These are phyloP conservation scores for Candida quercuum DNA, from an alignment of 805 yeast species.

Conservation along the genomic window DNA sequence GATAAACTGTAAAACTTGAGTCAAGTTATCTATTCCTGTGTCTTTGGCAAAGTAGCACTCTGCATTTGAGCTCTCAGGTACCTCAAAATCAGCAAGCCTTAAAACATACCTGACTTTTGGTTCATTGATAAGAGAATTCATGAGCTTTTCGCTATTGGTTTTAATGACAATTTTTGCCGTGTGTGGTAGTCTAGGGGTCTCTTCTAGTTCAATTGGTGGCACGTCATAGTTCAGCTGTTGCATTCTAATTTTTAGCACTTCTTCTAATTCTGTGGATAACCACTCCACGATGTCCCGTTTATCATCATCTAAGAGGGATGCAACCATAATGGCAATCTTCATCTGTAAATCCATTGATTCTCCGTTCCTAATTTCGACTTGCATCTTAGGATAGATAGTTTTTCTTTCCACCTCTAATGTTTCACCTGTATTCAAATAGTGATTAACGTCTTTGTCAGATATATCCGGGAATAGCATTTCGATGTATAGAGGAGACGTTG, in stretches of 20 bases:
- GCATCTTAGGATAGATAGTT: constrained; percentile 5
- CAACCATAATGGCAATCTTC: constrained; percentile 44
- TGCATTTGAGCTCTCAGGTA: constrained; percentile 36
- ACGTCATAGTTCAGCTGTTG: constrained; percentile 12
- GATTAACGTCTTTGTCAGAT: constrained; percentile 38
- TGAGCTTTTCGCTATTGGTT: constrained; percentile 15
- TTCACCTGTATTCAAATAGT: constrained; percentile 61
- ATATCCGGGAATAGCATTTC: constrained; percentile 65
- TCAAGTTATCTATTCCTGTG: constrained; percentile 28
- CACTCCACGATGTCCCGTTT: constrained; percentile 38
- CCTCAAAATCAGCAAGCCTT: constrained; percentile 37
- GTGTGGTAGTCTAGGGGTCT: constrained; percentile 2
- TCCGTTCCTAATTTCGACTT: constrained; percentile 24
- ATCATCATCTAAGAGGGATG: constrained; percentile 41
- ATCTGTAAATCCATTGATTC: constrained; percentile 35
- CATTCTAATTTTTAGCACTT: constrained; percentile 24
- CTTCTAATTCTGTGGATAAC: constrained; percentile 33
- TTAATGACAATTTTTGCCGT: constrained; percentile 14
- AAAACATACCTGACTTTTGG: constrained; percentile 45
- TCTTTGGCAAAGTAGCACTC: constrained; percentile 33
- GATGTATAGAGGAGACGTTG: constrained; percentile 47
- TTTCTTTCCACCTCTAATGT: constrained; percentile 12
- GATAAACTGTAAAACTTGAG: constrained; percentile 31
- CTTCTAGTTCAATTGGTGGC: constrained; percentile 3
- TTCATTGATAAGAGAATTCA: constrained; percentile 36